Base-by-base conservation (phyloP, 129 eudicot species). In the carrot (Daucus carota) region DNA sequence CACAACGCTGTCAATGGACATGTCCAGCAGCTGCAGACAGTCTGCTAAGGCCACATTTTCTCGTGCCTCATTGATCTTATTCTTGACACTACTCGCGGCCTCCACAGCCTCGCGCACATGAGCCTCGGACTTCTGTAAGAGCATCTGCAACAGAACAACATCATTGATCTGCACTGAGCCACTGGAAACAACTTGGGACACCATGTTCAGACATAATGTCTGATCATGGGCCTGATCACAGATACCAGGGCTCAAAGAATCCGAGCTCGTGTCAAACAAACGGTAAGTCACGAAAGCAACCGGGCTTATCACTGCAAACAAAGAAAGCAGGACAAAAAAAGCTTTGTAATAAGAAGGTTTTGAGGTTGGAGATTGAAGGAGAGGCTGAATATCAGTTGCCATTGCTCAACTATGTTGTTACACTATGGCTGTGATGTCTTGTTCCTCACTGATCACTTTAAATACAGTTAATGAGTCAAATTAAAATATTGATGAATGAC, bases 181-280 rank as follows among this genome's bases (percentile, higher is more conserved):
- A 17, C 11, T 57, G 15, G 72, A 41, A 8, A 81, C 36, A 1
- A 76, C 50, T 41, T 76, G 81, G 2, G 83, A 70, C 62, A 83
- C 83, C 77, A 70, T 46, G 1, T 54, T 42, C 18, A 26, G 18
- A 52, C 86, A 83, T 24, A 77, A 79, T 8, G 63, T 28, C 22
- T 16, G 78, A n/a, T 83, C 86, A 15, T 31, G 78, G 50, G 83
- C 78, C 50, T 59, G 50, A 50, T 75, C 77, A 71, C 86, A 83
- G 6, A 83, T 5, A 8, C n/a, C 65, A 43, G 72, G 31, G 15
- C 38, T 34, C 22, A 45, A 15, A 14, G 62, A 28, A 26, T 65
- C 17, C 12, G 69, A 62, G 8, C 32, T 36, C 1, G 70, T 38
- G 1, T 31, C 29, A 6, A 62, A 31, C 24, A 43, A 34, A 8